Evolutionary conservation across 1,284 basidiomycete genomes (phyloP), one percentile per base, ranked within the genome.

Genomic region (Trichosporon sp.): DNA sequence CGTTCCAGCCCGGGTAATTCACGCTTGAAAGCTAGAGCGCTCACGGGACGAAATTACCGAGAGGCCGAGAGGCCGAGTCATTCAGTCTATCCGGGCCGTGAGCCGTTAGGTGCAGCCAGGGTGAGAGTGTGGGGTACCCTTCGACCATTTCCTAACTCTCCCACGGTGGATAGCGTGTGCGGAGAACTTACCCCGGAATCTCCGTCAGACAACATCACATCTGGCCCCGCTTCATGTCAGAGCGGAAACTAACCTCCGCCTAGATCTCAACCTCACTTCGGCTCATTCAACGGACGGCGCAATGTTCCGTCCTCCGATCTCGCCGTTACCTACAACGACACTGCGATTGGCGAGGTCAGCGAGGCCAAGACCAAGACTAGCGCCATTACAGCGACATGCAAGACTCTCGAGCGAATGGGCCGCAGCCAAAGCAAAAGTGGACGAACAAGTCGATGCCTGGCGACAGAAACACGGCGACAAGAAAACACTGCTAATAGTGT

Each of bases 401-500:
- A 37, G 40, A n/a, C 27, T 25, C 10, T 29, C 49, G 25, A 54
- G 27, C 49, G 49, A 29, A n/a, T 54, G 49, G 49, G 27, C 49
- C 16, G 29, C 27, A 27, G 49, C 25, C 14, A 27, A 29, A 10
- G 49, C 49, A 16, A 4, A 13, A 13, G 49, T 29, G 16, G 49
- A 54, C 27, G 27, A 14, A 8, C 14, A 54, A 3, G 49, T n/a
- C 16, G 13, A 27, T 1, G 49, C 49, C 14, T 29, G 25, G 25
- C 10, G 5, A n/a, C 14, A 4, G 4, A 4, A 9, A 6, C 25
- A 29, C 14, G 49, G 49, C 10, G 49, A 29, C 49, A 13, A 25
- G 4, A 6, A 27, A 6, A 65, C 62, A 25, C 68, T 73, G 60
- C 65, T 73, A 21, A 66, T 71, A 23, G 67, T 68, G n/a, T 68